Evolutionary conservation across 176 grass and related monocot genomes (phyloP).

Genomic region (Puccinellia tenuiflora): DNA sequence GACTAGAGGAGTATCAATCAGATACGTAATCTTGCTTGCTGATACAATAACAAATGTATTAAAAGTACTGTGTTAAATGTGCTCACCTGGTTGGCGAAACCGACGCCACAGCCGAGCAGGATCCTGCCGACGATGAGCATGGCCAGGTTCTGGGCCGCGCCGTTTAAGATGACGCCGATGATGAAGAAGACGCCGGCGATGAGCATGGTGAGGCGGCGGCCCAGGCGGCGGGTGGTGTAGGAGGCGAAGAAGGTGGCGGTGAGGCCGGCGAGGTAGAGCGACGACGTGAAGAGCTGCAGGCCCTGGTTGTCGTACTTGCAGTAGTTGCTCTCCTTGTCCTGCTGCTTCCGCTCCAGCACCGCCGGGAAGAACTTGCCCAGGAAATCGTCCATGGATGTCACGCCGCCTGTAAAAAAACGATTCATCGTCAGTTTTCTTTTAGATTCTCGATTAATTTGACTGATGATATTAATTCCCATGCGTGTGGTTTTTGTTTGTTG

Average conservation of each 20-base stretch:
- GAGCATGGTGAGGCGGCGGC: slow-evolving; percentile 86
- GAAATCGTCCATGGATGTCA: slow-evolving; percentile 1
- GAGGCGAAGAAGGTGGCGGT: slow-evolving; percentile 84
- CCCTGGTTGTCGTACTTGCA: slow-evolving; percentile 95
- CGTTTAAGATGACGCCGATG: slow-evolving; percentile 75
- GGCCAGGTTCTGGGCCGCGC: slow-evolving; percentile 58
- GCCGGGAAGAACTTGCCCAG: slow-evolving; percentile 60
- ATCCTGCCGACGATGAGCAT: slow-evolving; percentile 89
- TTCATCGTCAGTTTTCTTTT: background rate
- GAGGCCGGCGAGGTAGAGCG: slow-evolving; percentile 85
- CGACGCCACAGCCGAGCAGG: slow-evolving; percentile 81
- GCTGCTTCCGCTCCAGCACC: slow-evolving; percentile 61
- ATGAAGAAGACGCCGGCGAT: slow-evolving; percentile 77
- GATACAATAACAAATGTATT: background rate
- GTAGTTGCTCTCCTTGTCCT: slow-evolving; percentile 88
- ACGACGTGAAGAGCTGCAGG: slow-evolving; percentile 85
- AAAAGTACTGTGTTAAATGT: background rate
- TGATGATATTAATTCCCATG: background rate
- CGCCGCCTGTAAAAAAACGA: background rate
- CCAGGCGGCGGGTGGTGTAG: slow-evolving; percentile 80
- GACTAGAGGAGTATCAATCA: no score
- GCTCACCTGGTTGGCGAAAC: slow-evolving; percentile 82
- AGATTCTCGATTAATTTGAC: background rate
- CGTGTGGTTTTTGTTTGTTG: background rate
- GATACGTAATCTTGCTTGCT: background rate